Evolutionary conservation across 768 basidiomycete genomes (phyloP).

Genomic region (Leccinum rimulosum): DNA sequence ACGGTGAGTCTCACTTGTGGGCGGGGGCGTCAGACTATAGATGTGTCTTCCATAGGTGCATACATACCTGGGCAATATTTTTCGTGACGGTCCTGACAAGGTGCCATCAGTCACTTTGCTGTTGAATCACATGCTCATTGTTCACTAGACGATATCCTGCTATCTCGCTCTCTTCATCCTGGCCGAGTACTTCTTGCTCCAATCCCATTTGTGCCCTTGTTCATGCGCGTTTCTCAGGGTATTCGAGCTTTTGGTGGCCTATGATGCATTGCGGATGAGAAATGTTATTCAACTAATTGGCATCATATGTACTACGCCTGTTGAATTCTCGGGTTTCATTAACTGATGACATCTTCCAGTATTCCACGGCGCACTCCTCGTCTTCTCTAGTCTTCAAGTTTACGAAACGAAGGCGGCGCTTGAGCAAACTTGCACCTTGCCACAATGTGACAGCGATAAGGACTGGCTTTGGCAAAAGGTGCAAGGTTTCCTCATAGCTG

Average conservation of each 20-base stretch:
- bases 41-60: constrained; percentile 45
- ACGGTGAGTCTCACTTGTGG: constrained; percentile 42
- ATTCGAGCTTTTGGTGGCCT: constrained; percentile 77
- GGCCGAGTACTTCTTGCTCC: constrained; percentile 57
- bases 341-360: constrained; percentile 31
- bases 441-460: constrained; percentile 47
- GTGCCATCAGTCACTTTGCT: constrained; percentile 29
- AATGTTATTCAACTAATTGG: constrained; percentile 79
- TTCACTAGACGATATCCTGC: constrained; percentile 68
- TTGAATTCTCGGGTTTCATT: background rate
- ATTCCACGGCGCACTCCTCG: constrained; percentile 73
- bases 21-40: background rate
- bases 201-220: background rate
- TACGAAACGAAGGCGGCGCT: constrained; percentile 70
- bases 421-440: constrained; percentile 24
- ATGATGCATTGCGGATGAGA: constrained; percentile 76
- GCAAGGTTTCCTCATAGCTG: constrained; percentile 66
- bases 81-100: constrained; percentile 45
- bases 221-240: constrained; percentile 43
- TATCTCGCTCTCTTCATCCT: constrained; percentile 82
- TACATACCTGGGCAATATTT: constrained; percentile 23
- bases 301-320: constrained; percentile 53
- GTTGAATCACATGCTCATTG: constrained; percentile 11
- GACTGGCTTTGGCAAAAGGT: constrained; percentile 60
- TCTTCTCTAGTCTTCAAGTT: constrained; percentile 74